Conservation (phyloP, 352 stramenopile genomes). For the Phytophthora citricola region DNA sequence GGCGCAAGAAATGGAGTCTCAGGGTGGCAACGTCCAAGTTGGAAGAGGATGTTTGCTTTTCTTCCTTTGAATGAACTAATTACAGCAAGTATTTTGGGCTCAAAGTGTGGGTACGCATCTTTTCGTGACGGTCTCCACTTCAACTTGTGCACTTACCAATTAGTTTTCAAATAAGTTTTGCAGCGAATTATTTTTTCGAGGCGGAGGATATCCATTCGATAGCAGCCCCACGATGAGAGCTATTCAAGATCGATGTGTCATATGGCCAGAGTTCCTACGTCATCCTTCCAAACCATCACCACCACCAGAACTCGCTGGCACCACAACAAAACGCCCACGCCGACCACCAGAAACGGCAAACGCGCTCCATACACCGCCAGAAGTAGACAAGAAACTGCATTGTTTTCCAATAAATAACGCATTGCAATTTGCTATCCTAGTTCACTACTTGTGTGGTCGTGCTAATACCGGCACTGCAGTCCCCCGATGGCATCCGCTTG, state of each 20-base stretch:
- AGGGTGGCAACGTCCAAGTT: no score
- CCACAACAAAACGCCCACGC: not conserved
- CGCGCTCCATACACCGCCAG: slow-evolving; percentile 2
- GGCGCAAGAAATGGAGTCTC: no score
- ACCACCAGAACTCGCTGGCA: slow-evolving; percentile 21
- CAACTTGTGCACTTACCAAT: no score
- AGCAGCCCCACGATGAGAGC: not conserved
- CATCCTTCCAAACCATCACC: slow-evolving; percentile 13
- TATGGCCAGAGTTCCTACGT: slow-evolving; percentile 18
- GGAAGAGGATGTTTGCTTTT: no score
- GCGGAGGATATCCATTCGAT: no score
- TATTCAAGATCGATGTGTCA: slow-evolving; percentile 12
- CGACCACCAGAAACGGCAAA: slow-evolving; percentile 19
- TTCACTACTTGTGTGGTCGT: slow-evolving; percentile 2
- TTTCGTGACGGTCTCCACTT: no score
- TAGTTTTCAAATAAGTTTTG: no score
- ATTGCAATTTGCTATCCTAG: slow-evolving; percentile 18
- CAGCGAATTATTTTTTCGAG: no score
- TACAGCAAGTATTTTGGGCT: no score
- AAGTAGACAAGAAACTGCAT: slow-evolving; percentile 30
- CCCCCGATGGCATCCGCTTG: not conserved
- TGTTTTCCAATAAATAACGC: slow-evolving; percentile 45
- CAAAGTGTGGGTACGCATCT: no score
- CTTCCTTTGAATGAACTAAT: no score
- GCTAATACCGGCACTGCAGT: slow-evolving; percentile 13